Base-by-base conservation (phyloP, 257 asterid genomes). In the Striga asiatica region DNA sequence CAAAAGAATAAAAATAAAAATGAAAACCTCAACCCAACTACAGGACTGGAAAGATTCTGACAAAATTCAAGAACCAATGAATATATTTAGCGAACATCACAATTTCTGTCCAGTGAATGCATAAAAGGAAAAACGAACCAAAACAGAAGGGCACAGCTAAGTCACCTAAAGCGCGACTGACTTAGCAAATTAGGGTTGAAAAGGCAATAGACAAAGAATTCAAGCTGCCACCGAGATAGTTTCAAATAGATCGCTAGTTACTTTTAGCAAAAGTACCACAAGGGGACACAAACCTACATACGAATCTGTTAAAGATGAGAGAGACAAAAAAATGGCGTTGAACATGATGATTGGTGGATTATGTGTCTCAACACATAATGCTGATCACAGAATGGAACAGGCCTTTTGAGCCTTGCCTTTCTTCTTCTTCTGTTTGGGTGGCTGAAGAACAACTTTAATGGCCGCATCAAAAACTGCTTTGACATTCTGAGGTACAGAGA, bases 301-400 rank as follows among this genome's bases (percentile, higher is more conserved):
- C 23, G n/a, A n/a, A 50, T 63, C 63, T 64, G 39, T 61, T 53
- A 17, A 9, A 75, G 56, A 55, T 71, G 69, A 73, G n/a, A 68
- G 68, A 52, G 56, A 56, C 61, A 73, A 3, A 5, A 43, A 27
- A 65, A 69, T 23, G 77, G 57, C 29, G 62, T 31, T 38, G 63
- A 59, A 56, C 66, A 16, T 35, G 52, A 47, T 2, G 60, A 58
- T n/a, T n/a, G n/a, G n/a, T n/a, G n/a, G n/a, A n/a, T n/a, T n/a
- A n/a, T n/a, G n/a, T n/a, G n/a, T n/a, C n/a, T n/a, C n/a, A n/a
- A n/a, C 66, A 66, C 47, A 72, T 64, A 71, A 60, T 57, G 68
- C 58, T 53, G 75, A 78, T 89, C 76, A 91, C 86, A 91, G 75
- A 58, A 82, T 78, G 16, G 96, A 84, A 70, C 86, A 79, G 43